phyloP scores from a whole-genome alignment of 257 asterid genomes.

The Linaria vulgaris region DNA sequence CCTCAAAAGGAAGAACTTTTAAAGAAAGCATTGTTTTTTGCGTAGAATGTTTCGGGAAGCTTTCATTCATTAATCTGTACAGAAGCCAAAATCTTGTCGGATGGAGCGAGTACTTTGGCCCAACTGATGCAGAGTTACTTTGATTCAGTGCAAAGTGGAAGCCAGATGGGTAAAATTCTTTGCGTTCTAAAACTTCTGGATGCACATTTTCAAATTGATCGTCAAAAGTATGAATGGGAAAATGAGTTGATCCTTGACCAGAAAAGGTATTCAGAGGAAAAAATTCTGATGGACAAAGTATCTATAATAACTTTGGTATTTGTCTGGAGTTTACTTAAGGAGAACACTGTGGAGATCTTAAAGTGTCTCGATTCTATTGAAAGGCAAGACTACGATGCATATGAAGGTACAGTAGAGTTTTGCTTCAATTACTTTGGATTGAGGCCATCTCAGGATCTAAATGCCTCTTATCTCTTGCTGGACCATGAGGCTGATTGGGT shows the following conservation, averaged over 20 bases:
- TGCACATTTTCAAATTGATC: conserved; percentile 32
- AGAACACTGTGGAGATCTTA: conserved; percentile 22
- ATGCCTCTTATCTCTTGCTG: conserved; percentile 31
- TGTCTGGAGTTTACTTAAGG: conserved; percentile 48
- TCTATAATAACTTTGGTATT: conserved; percentile 42
- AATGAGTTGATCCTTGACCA: conserved; percentile 23
- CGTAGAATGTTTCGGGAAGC: conserved; percentile 33
- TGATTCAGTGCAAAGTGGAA: conserved; percentile 24
- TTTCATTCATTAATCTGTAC: conserved; percentile 33
- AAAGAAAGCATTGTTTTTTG: conserved; percentile 32
- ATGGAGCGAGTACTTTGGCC: conserved; percentile 30
- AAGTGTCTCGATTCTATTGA: conserved; percentile 38
- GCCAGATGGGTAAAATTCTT: conserved; percentile 34
- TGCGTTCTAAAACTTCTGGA: conserved; percentile 45
- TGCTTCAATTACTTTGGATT: conserved; percentile 57
- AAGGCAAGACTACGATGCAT: background rate
- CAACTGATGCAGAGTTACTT: conserved; percentile 32
- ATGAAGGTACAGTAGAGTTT: conserved; percentile 24
- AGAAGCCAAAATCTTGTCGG: conserved; percentile 34
- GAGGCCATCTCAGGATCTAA: conserved; percentile 25
- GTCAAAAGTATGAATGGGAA: conserved; percentile 38
- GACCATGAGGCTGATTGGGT: conserved; percentile 59
- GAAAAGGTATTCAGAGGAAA: conserved; percentile 25
- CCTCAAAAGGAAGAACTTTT: conserved; percentile 35
- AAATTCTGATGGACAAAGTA: conserved; percentile 30